Base-by-base conservation (phyloP, 2,329 filamentous ascomycete species). In the Penicillium sp. region DNA sequence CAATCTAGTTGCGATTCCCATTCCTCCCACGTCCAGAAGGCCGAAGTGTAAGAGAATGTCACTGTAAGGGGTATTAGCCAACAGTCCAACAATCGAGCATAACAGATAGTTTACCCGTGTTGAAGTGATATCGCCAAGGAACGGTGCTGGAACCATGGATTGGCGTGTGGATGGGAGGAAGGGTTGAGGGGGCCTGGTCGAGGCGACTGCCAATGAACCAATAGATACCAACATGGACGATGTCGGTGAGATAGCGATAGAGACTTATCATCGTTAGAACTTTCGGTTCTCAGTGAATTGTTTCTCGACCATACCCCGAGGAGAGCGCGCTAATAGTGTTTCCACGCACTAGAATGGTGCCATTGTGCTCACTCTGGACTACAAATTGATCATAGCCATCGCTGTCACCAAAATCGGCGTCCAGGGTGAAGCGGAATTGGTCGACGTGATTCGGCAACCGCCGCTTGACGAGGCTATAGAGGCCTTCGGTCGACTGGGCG, bases 1-100 rank as follows among this genome's bases (percentile, higher is more conserved):
- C 77, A 80, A 58, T 79, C 77, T 4, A 80, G 69, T 52, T 79
- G 66, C 2, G 71, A 61, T 58, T 80, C 76, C 77, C 77, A 80
- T 40, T 80, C 77, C 32, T 74, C 64, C 77, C 76, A 80, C n/a
- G 62, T 64, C 75, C 75, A 80, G 60, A 78, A 79, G 0, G 75
- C 70, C 3, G 70, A 64, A 3, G 75, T 77, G 54, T 79, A 80
- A 1, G 75, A 78, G 57, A 78, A 78, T 0, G 77, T 79, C 1
- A 80, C 77, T 72, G 20, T 0, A 3, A 18, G 10, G 29, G 6
- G 12, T 15, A 25, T 15, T 15, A 23, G 15, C 6, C 29, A 13
- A 15, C 6, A 6, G 4, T 5, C 0, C 4, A n/a, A 18, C 4
- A 35, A 7, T 6, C n/a, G 15, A n/a, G 31, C 13, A 33, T 13